Evolutionary conservation across 495 filamentous ascomycete species (phyloP).

Genomic region (Annulohypoxylon maeteangense): DNA sequence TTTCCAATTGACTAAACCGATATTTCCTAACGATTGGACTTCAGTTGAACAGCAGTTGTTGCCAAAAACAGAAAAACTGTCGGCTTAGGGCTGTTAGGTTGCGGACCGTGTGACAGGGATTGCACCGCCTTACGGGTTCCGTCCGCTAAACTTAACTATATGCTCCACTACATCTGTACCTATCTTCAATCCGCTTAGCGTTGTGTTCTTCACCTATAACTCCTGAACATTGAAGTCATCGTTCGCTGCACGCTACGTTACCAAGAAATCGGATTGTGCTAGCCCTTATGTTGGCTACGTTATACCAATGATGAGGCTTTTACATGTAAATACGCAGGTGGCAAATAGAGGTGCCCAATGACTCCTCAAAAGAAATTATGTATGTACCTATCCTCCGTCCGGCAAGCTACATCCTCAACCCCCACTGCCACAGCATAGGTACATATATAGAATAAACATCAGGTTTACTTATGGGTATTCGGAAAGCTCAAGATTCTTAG

Average conservation of each 20-base stretch:
- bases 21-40: slow-evolving; percentile 28
- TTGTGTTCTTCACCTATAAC: not conserved
- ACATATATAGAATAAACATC: not conserved
- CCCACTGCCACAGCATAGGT: slow-evolving; percentile 13
- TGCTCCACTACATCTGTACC: not conserved
- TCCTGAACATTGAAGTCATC: not conserved
- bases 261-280: slow-evolving; percentile 3
- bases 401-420: slow-evolving; percentile 26
- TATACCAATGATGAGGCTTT: slow-evolving; percentile 14
- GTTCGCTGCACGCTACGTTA: not conserved
- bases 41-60: slow-evolving; percentile 16
- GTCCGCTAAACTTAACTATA: slow-evolving; percentile 3
- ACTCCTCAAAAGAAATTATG: slow-evolving; percentile 1
- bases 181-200: not conserved
- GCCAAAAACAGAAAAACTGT: slow-evolving; percentile 37
- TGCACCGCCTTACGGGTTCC: slow-evolving; percentile 5
- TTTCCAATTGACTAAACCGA: slow-evolving; percentile 12
- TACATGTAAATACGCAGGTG: slow-evolving; percentile 1
- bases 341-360: not conserved
- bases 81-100: slow-evolving; percentile 24
- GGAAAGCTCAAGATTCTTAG: not conserved
- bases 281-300: slow-evolving; percentile 1
- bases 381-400: slow-evolving; percentile 17
- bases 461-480: not conserved
- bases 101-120: slow-evolving; percentile 37